Percentiles rank a stretch among this genome's conserved stretches.
These are phyloP conservation scores for Ophiocordyceps robertsii DNA, from an alignment of 2,329 filamentous ascomycete genomes.

Conservation along the genomic window DNA sequence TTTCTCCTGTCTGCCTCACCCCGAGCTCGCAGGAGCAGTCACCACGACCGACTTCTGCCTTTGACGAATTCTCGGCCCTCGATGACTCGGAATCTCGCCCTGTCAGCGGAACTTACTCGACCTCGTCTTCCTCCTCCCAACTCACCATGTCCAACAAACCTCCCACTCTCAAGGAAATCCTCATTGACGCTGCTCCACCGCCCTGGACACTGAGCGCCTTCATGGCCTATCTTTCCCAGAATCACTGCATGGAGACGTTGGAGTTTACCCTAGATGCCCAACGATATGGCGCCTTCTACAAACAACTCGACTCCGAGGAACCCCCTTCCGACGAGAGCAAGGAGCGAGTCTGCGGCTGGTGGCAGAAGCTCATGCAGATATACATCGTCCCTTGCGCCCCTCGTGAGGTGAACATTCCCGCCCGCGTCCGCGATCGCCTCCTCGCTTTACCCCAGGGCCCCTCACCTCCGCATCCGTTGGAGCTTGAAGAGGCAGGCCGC, in stretches of 20 bases:
- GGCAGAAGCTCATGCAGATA: constrained; percentile 76
- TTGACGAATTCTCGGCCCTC: constrained; percentile 18
- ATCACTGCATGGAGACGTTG: constrained; percentile 90
- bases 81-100: constrained; percentile 30
- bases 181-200: constrained; percentile 71
- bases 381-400: constrained; percentile 81
- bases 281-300: constrained; percentile 55
- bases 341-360: constrained; percentile 65
- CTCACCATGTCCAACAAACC: constrained; percentile 19
- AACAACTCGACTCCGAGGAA: constrained; percentile 25
- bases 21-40: constrained; percentile 28
- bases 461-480: constrained; percentile 57
- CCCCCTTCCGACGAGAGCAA: constrained; percentile 28
- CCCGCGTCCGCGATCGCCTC: constrained; percentile 69
- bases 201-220: constrained; percentile 89
- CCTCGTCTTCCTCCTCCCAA: constrained; percentile 22
- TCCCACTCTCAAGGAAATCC: constrained; percentile 74
- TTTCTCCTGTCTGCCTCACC: constrained; percentile 28
- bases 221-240: constrained; percentile 92
- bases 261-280: constrained; percentile 95
- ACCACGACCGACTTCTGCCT: constrained; percentile 31
- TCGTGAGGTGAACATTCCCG: constrained; percentile 82
- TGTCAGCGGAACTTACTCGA: constrained; percentile 32
- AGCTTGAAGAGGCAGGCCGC: constrained; percentile 67
- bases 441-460: constrained; percentile 42